These are phyloP conservation scores for Colletotrichum cuscutae DNA, from an alignment of 2,329 filamentous ascomycete genomes.

Conservation along the genomic window DNA sequence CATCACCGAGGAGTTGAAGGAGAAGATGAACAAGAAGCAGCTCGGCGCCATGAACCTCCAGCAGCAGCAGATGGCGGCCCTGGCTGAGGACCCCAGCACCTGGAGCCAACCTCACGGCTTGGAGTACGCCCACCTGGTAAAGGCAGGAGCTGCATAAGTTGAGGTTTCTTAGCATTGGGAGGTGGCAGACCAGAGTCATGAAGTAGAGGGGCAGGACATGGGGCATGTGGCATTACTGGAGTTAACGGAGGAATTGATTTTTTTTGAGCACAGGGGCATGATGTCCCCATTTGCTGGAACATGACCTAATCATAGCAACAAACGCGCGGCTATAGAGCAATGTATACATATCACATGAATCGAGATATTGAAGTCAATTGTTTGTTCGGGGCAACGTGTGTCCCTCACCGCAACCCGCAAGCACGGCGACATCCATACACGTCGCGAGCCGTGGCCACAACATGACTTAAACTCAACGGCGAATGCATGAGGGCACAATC, in stretches of 20 bases:
- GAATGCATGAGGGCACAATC: neutral
- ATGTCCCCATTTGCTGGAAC: neutral
- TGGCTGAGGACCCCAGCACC: slow-evolving; percentile 10
- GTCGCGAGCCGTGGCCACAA: neutral
- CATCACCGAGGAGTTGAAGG: slow-evolving; percentile 79
- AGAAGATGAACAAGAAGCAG: slow-evolving; percentile 55
- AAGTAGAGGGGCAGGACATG: neutral
- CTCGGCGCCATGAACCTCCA: slow-evolving; percentile 21
- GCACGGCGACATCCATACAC: neutral
- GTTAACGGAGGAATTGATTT: slow-evolving; percentile 8
- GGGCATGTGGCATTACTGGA: slow-evolving; percentile 20
- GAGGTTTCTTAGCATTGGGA: neutral
- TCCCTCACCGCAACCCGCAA: neutral
- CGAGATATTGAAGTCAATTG: neutral
- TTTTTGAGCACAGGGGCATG: neutral
- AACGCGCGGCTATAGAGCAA: slow-evolving; percentile 12
- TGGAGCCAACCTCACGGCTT: slow-evolving; percentile 17
- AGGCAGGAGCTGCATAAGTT: neutral
- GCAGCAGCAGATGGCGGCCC: neutral
- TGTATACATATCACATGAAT: slow-evolving; percentile 1
- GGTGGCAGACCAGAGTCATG: neutral
- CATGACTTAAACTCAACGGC: neutral
- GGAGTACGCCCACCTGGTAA: slow-evolving; percentile 21
- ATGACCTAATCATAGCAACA: slow-evolving; percentile 15
- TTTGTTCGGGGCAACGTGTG: neutral